Conservation (phyloP, 1,139 yeast species). For the Hanseniaspora sp. region DNA sequence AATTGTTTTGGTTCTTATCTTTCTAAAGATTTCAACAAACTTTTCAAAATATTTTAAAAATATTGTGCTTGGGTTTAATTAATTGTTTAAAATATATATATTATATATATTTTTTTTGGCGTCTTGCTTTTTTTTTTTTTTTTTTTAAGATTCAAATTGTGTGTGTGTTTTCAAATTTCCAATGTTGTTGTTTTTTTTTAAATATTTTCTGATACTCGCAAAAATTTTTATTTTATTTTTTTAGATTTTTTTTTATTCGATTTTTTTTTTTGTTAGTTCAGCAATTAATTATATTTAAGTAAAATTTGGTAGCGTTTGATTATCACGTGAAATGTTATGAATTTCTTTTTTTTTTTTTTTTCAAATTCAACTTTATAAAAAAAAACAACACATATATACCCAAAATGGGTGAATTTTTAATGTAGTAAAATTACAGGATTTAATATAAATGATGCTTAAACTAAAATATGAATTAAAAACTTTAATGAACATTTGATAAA, state of each 20-base stretch:
- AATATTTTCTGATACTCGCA: neutral
- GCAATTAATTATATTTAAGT: neutral
- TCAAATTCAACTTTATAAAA: neutral
- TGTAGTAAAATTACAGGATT: too few species aligned
- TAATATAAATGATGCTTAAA: too few species aligned
- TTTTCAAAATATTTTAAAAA: too few species aligned
- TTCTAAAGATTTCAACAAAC: neutral
- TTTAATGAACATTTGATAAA: too few species aligned
- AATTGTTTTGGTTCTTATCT: neutral
- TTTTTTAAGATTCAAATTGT: neutral
- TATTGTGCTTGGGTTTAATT: neutral
- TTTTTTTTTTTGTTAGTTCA: neutral
- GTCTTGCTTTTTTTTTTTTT: neutral
- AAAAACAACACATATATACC: neutral
- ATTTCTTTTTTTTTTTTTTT: neutral
- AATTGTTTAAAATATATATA: neutral
- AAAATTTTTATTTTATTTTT: too few species aligned
- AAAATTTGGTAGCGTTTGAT: neutral
- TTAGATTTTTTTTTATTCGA: neutral
- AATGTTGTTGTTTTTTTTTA: constrained; percentile 5
- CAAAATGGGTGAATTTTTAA: neutral
- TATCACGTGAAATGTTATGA: neutral
- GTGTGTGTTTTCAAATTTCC: neutral
- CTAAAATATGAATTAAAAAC: too few species aligned
- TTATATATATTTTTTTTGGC: neutral